phyloP scores from a whole-genome alignment of 148 eudicot genomes.

The Rhododendron williamsianum region DNA sequence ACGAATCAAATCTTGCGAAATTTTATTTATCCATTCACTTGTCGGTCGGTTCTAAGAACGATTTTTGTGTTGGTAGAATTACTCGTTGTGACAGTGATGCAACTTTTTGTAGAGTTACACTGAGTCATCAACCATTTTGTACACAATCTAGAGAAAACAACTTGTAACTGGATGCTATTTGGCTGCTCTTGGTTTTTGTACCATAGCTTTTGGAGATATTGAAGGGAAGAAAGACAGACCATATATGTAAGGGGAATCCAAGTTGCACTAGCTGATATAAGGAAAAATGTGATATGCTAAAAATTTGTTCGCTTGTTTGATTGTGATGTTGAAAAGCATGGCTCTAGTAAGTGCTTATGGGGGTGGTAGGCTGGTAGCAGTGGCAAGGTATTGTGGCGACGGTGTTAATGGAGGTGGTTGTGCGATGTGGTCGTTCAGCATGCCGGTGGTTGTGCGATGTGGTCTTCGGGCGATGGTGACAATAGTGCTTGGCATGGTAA shows the following conservation, averaged over 20 bases:
- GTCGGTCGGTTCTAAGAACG: not conserved
- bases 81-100: not conserved
- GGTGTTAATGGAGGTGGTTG: too few species aligned
- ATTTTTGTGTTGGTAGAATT: not conserved
- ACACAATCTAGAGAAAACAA: not conserved
- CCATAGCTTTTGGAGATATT: not conserved
- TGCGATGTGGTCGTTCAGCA: too few species aligned
- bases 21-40: not conserved
- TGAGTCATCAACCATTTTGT: not conserved
- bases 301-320: too few species aligned
- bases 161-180: slow-evolving; percentile 2
- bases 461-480: too few species aligned
- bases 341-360: too few species aligned
- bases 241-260: not conserved
- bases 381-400: too few species aligned
- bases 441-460: too few species aligned
- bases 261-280: not conserved
- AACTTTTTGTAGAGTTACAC: not conserved
- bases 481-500: too few species aligned
- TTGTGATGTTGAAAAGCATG: too few species aligned
- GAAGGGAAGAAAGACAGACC: not conserved
- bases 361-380: too few species aligned
- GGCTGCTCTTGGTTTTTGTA: not conserved
- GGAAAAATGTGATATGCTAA: not conserved
- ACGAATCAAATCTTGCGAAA: not conserved